These are phyloP conservation scores for Amaranthus hypochondriacus DNA, from an alignment of 148 eudicot genomes.

Conservation along the genomic window DNA sequence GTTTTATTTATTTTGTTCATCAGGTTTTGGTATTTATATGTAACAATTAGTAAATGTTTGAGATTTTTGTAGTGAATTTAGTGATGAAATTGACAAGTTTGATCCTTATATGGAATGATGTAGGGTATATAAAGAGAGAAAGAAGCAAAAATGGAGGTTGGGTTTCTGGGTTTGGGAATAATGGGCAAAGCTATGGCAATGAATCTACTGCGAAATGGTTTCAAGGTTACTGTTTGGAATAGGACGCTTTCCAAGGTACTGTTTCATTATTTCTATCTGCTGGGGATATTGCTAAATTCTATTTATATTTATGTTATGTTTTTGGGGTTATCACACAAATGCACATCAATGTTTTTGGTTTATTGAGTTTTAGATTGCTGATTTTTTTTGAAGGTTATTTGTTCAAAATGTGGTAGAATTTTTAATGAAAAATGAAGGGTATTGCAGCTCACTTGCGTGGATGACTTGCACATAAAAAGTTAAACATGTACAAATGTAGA, in stretches of 20 bases:
- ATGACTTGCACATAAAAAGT: no score
- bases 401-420: background rate
- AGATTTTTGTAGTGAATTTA: background rate
- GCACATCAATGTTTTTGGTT: background rate
- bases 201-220: conserved; percentile 72
- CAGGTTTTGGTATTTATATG: no score
- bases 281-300: background rate
- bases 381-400: background rate
- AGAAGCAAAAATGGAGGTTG: conserved; percentile 57
- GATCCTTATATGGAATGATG: conserved; percentile 2
- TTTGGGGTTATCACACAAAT: background rate
- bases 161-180: conserved; percentile 85
- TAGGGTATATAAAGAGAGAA: conserved; percentile 9
- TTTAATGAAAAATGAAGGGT: no score
- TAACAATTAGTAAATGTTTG: background rate
- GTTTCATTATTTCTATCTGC: background rate
- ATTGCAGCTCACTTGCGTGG: no score
- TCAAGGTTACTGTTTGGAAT: conserved; percentile 90
- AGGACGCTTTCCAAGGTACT: conserved; percentile 81
- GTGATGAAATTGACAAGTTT: background rate
- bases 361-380: background rate
- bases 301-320: background rate
- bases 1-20: no score
- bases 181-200: conserved; percentile 97
- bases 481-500: no score